These are phyloP conservation scores for Asclepias syriaca DNA, from an alignment of 257 asterid genomes.

Conservation along the genomic window DNA sequence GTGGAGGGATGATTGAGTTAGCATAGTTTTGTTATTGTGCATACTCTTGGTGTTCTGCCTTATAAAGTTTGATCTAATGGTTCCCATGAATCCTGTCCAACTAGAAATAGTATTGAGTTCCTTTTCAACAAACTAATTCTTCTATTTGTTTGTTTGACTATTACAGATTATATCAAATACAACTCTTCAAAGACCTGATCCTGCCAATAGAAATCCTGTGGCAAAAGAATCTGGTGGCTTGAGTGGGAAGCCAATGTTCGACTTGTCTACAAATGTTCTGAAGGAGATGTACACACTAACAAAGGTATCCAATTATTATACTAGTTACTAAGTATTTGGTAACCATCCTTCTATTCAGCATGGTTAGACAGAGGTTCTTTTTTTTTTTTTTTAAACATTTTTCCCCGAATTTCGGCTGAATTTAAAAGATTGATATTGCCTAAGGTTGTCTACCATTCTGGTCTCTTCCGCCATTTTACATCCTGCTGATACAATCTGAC, in stretches of 20 bases:
- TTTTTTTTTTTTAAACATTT: too few species aligned
- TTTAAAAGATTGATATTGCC: not conserved
- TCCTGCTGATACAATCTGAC: not conserved
- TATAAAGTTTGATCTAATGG: not conserved
- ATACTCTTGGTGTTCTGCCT: not conserved
- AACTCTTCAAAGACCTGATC: constrained; percentile 77
- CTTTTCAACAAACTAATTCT: not conserved
- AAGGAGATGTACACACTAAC: constrained; percentile 87
- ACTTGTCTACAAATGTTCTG: constrained; percentile 62
- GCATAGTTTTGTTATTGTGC: not conserved
- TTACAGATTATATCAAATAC: constrained; percentile 89
- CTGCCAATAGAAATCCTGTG: constrained; percentile 51
- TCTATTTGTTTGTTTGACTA: constrained; percentile 6
- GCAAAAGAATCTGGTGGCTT: constrained; percentile 87
- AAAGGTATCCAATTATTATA: constrained; percentile 50
- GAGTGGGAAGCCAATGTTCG: constrained; percentile 85
- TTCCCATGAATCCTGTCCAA: not conserved
- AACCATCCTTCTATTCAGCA: not conserved
- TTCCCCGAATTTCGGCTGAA: not conserved
- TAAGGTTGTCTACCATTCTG: not conserved
- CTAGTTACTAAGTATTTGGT: not conserved
- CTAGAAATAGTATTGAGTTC: not conserved
- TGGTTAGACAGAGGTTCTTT: not conserved
- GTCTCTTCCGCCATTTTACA: not conserved
- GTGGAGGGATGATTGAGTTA: not conserved